These are phyloP conservation scores for Stevia rebaudiana DNA, from an alignment of 140 eudicot species.

Conservation along the genomic window DNA sequence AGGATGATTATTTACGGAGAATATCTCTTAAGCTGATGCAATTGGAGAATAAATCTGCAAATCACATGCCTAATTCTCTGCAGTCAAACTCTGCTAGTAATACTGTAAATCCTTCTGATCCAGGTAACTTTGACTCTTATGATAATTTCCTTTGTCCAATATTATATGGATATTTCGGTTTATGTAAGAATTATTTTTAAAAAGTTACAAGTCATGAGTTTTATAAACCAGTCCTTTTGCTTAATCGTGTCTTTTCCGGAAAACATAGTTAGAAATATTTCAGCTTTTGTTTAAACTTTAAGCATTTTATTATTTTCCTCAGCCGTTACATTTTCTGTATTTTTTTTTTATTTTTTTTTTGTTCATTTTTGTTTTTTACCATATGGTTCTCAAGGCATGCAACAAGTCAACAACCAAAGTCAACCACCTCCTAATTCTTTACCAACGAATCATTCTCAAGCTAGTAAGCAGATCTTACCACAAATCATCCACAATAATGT, in stretches of 20 bases:
- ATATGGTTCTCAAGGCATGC: slow-evolving; percentile 54
- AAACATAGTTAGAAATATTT: background rate
- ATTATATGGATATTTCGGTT: background rate
- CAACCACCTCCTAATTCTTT: slow-evolving; percentile 59
- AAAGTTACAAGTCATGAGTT: background rate
- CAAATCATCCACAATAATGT: slow-evolving; percentile 59
- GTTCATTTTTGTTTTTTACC: background rate
- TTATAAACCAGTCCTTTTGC: background rate
- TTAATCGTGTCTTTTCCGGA: background rate
- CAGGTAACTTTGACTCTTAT: slow-evolving; percentile 32
- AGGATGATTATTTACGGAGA: slow-evolving; percentile 68
- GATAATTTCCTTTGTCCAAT: background rate
- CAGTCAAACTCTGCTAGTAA: slow-evolving; percentile 38
- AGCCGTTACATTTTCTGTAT: background rate
- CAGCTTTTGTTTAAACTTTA: background rate
- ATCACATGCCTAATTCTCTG: slow-evolving; percentile 39
- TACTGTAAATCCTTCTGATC: slow-evolving; percentile 43
- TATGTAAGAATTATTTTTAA: background rate
- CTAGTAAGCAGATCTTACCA: slow-evolving; percentile 53
- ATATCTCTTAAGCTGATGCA: slow-evolving; percentile 65
- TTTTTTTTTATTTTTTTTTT: too few species aligned
- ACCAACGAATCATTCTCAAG: slow-evolving; percentile 50
- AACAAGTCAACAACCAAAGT: slow-evolving; percentile 68
- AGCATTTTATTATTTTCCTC: background rate
- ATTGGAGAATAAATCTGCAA: slow-evolving; percentile 57